Conservation (phyloP, 352 stramenopile species). For the Phytophthora ohioensis region DNA sequence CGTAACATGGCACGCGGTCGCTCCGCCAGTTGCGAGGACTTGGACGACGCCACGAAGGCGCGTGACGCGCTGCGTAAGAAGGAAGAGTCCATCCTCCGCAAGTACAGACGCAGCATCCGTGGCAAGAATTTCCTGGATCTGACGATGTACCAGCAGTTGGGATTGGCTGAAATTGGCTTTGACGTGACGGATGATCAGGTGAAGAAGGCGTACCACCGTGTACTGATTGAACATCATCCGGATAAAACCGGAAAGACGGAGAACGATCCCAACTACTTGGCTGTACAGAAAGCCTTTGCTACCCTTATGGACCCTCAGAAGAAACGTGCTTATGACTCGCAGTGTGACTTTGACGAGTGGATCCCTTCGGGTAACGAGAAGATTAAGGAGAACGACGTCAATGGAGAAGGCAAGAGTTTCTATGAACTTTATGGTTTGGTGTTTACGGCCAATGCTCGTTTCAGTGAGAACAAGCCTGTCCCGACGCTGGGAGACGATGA, state of each 20-base stretch:
- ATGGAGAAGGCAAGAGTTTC: conserved; percentile 78
- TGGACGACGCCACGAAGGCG: conserved; percentile 70
- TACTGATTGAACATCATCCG: conserved; percentile 89
- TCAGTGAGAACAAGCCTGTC: conserved; percentile 86
- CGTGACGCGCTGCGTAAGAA: conserved; percentile 72
- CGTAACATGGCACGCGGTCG: conserved; percentile 80
- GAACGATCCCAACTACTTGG: conserved; percentile 91
- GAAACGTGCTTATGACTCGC: conserved; percentile 88
- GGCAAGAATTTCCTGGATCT: conserved; percentile 86
- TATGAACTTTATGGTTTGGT: conserved; percentile 88
- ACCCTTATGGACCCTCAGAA: conserved; percentile 85
- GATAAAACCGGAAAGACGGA: conserved; percentile 91
- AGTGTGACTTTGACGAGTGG: conserved; percentile 89
- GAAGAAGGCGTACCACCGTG: conserved; percentile 91
- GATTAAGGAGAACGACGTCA: conserved; percentile 73
- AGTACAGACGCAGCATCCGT: conserved; percentile 84
- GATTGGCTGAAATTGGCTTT: conserved; percentile 77
- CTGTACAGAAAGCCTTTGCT: conserved; percentile 84
- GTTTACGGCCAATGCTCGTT: conserved; percentile 80
- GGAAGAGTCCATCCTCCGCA: conserved; percentile 73
- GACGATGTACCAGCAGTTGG: conserved; percentile 90
- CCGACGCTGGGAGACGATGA: conserved; percentile 72
- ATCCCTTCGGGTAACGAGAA: conserved; percentile 83
- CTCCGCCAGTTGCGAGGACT: conserved; percentile 78
- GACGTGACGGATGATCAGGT: conserved; percentile 85